A percentile compares a stretch with the other conserved stretches of the same genome.
phyloP scores from a whole-genome alignment of 495 filamentous ascomycete species.

The Alectoria sarmentosa region DNA sequence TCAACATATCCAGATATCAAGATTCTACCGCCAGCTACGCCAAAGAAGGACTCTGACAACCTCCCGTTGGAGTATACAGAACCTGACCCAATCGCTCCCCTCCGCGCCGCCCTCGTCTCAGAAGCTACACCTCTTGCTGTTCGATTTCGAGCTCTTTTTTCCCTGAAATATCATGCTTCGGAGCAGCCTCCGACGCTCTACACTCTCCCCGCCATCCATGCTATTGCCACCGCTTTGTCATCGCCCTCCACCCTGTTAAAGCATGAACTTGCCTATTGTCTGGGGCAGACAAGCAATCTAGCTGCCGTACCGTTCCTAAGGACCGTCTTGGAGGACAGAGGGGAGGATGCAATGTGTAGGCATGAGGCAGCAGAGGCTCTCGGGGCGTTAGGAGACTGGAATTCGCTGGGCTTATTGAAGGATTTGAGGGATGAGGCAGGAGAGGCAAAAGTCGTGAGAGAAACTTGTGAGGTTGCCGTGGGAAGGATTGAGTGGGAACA shows the following conservation, averaged over 20 bases:
- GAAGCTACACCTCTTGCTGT: slow-evolving; percentile 76
- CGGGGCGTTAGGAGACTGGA: slow-evolving; percentile 71
- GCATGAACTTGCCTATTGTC: slow-evolving; percentile 95
- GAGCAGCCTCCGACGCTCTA: slow-evolving; percentile 53
- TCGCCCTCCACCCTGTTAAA: slow-evolving; percentile 84
- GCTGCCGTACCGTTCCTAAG: slow-evolving; percentile 68
- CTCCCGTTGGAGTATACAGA: background rate
- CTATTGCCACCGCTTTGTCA: slow-evolving; percentile 81
- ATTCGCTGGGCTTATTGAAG: slow-evolving; percentile 64
- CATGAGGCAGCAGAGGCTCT: slow-evolving; percentile 97
- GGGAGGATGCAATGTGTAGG: slow-evolving; percentile 89
- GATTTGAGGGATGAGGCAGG: slow-evolving; percentile 59
- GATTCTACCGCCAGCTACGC: background rate
- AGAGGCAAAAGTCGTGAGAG: slow-evolving; percentile 72
- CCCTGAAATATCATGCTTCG: slow-evolving; percentile 85
- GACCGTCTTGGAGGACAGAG: slow-evolving; percentile 64
- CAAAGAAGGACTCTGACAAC: background rate
- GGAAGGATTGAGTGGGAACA: slow-evolving; percentile 92
- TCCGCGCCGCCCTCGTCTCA: slow-evolving; percentile 69
- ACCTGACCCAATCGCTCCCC: slow-evolving; percentile 39
- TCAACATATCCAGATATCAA: background rate
- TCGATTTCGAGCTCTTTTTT: slow-evolving; percentile 96
- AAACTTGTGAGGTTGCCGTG: slow-evolving; percentile 96
- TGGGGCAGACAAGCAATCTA: slow-evolving; percentile 77
- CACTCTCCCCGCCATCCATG: slow-evolving; percentile 71